phyloP scores from a whole-genome alignment of 2,329 filamentous ascomycete genomes.

The Pleomassaria siparia region DNA sequence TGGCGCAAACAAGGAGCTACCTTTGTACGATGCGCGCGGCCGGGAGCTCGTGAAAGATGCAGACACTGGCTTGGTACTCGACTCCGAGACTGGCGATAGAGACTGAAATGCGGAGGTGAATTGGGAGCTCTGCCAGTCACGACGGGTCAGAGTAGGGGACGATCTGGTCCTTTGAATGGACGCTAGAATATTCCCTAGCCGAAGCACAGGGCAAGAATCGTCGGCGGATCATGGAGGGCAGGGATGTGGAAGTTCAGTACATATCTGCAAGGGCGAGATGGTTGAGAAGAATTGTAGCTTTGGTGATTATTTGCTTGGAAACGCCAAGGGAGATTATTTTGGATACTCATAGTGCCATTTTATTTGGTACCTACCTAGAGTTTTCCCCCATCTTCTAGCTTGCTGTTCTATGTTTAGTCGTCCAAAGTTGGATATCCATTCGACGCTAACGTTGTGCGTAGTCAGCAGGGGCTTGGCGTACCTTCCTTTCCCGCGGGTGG shows the following conservation, averaged over 20 bases:
- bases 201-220: neutral
- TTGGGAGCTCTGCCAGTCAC: neutral
- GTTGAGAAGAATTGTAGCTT: no score
- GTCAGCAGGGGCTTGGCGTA: no score
- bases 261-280: neutral
- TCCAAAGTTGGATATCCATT: no score
- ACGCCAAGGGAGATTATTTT: neutral
- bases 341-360: neutral
- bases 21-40: neutral
- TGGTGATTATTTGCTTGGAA: neutral
- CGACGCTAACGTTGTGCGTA: no score
- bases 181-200: conserved; percentile 1
- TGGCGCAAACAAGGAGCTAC: conserved; percentile 1
- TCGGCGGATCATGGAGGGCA: neutral
- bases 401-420: no score
- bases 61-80: neutral
- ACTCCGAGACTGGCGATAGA: neutral
- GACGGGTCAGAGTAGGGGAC: neutral
- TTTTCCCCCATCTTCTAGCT: no score
- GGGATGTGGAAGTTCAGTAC: neutral
- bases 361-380: no score
- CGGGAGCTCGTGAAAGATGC: neutral
- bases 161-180: neutral
- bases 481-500: neutral
- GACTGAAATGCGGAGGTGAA: neutral